Evolutionary conservation across 352 stramenopile species (phyloP), one percentile per base, ranked within the genome.

Genomic region (Pythium coloratum): DNA sequence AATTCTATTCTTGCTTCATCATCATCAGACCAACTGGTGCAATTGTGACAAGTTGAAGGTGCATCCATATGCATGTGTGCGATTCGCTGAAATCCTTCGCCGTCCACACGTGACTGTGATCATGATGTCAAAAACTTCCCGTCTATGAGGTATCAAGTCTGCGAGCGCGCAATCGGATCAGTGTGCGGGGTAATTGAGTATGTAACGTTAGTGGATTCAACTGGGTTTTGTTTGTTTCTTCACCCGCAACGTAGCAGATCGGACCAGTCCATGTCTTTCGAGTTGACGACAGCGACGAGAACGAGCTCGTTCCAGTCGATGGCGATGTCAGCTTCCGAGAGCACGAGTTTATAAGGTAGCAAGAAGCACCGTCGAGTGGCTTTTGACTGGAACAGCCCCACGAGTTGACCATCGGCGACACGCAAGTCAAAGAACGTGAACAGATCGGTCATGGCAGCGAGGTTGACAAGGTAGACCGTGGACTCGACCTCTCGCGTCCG

Each of bases 361-460:
- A 70, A 16, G 8, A 40, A 40, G 24, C 38, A 56, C 4, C 53
- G 64, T 8, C 26, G 26, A 24, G 56, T 57, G 7, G 9, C 4
- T 6, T 60, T 59, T 18, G 46, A 55, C 28, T 60, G 9, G 50
- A 59, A 68, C 12, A 73, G 6, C 9, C 20, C 60, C 2, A 73
- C 38, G 0, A 26, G 44, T 2, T 14, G 6, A n/a, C 55, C 47
- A 6, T 1, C 6, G 18, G 50, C 20, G 8, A 55, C 2, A 0
- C 67, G 67, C 16, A 73, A 42, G 2, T 42, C 2, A 10, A 68
- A 32, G 5, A 58, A 26, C 24, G 67, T 73, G 50, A 69, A 28
- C 1, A 50, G 60, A 32, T 73, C 67, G 2, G 60, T 73, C 60
- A 73, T 73, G 18, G 32, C 67, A 7, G 67, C 59, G 36, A 73